phyloP scores from a whole-genome alignment of 1,284 basidiomycete species.

The Tremellales sp. region DNA sequence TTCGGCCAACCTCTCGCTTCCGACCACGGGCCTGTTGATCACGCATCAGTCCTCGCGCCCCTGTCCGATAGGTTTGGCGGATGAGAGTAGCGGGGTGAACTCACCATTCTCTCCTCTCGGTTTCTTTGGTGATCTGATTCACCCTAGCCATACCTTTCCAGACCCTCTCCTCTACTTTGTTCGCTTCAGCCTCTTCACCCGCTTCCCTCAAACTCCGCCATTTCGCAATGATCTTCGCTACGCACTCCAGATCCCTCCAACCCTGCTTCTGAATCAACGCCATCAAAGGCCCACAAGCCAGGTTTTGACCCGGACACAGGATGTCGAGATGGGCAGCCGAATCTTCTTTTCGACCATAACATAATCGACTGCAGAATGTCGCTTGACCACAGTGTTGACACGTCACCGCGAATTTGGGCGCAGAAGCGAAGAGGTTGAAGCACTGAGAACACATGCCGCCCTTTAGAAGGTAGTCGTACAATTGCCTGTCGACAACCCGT shows the following conservation, averaged over 20 bases:
- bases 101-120: conserved; percentile 40
- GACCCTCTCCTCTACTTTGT: conserved; percentile 27
- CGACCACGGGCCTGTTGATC: conserved; percentile 22
- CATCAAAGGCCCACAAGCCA: conserved; percentile 60
- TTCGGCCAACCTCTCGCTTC: conserved; percentile 56
- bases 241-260: conserved; percentile 73
- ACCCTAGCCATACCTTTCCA: conserved; percentile 42
- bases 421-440: conserved; percentile 27
- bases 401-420: conserved; percentile 22
- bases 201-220: conserved; percentile 59
- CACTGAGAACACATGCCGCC: conserved; percentile 38
- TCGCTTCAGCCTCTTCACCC: conserved; percentile 53
- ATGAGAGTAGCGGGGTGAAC: conserved; percentile 14
- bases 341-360: conserved; percentile 56
- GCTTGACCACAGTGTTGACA: conserved; percentile 49
- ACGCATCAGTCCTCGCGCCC: background rate
- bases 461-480: conserved; percentile 18
- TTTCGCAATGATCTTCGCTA: conserved; percentile 61
- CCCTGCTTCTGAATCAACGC: conserved; percentile 57
- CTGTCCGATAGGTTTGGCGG: too few relatives aligned
- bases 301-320: conserved; percentile 70
- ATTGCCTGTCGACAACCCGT: conserved; percentile 17
- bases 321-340: conserved; percentile 61
- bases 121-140: conserved; percentile 33
- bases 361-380: conserved; percentile 74